Percentiles rank a stretch among this genome's conserved stretches.
Conservation (phyloP, 352 stramenopile genomes). For the Blastocystis sp. region DNA sequence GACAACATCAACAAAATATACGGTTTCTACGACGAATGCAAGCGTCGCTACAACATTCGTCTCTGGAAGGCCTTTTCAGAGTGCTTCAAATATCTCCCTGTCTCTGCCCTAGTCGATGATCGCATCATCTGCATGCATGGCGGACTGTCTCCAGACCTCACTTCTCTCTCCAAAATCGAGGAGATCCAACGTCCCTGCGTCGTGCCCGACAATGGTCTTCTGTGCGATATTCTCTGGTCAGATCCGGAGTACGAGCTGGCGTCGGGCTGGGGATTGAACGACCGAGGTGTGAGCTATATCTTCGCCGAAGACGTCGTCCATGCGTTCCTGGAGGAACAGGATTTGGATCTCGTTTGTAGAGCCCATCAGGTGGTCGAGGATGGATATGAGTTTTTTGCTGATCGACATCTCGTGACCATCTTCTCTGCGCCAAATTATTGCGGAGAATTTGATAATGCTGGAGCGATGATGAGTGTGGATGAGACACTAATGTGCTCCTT, state of each 20-base stretch:
- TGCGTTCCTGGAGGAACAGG: constrained; percentile 88
- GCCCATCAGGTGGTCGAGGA: constrained; percentile 98
- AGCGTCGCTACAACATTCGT: constrained; percentile 81
- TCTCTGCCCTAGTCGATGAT: constrained; percentile 85
- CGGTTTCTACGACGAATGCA: constrained; percentile 96
- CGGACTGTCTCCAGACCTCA: constrained; percentile 82
- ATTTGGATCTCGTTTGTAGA: constrained; percentile 92
- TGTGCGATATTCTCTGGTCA: constrained; percentile 79
- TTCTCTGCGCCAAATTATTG: constrained; percentile 99
- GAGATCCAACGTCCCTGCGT: constrained; percentile 76
- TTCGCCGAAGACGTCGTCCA: constrained; percentile 94
- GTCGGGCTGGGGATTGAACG: constrained; percentile 87
- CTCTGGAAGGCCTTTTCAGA: constrained; percentile 90
- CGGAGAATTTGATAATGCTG: constrained; percentile 99
- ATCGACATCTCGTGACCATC: constrained; percentile 93
- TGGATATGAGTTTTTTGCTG: constrained; percentile 99
- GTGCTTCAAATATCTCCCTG: constrained; percentile 95
- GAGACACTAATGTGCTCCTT: constrained; percentile 89
- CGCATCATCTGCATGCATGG: constrained; percentile 98
- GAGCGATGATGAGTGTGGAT: constrained; percentile 88
- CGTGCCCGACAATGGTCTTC: constrained; percentile 69
- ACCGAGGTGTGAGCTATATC: constrained; percentile 93
- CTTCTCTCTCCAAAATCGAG: constrained; percentile 91
- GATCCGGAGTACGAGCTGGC: constrained; percentile 75
- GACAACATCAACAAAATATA: constrained; percentile 97